Conservation (phyloP, 2,329 filamentous ascomycete genomes). For the Teratosphaeria gauchensis region DNA sequence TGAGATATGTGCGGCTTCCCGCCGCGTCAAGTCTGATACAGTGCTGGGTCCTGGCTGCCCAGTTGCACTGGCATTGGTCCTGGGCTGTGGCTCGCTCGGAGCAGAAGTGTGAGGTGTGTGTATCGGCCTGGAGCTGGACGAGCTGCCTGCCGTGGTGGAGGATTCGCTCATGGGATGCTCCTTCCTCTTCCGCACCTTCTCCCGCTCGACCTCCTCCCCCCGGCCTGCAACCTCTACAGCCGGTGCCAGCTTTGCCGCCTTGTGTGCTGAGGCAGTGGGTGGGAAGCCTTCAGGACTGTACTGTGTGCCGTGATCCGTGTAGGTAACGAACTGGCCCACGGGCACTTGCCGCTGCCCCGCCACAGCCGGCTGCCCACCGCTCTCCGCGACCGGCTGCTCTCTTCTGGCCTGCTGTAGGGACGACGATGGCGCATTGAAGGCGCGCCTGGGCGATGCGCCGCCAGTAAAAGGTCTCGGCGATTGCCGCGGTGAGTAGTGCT, state of each 20-base stretch:
- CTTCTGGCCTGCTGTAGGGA: neutral
- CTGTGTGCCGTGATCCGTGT: constrained; percentile 44
- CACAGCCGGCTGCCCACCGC: neutral
- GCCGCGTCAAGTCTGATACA: neutral
- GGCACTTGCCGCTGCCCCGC: neutral
- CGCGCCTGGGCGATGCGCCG: constrained; percentile 3
- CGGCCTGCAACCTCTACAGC: constrained; percentile 8
- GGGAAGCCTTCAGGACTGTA: constrained; percentile 43
- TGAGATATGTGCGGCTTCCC: neutral
- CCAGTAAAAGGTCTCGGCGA: constrained; percentile 5
- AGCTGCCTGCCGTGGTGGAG: neutral
- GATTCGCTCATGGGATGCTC: neutral
- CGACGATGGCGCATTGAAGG: constrained; percentile 6
- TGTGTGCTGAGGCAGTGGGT: constrained; percentile 28
- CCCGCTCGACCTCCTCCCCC: neutral
- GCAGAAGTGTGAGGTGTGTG: neutral
- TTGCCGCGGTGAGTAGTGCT: constrained; percentile 3
- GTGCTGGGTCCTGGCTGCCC: neutral
- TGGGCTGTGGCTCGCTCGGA: constrained; percentile 5
- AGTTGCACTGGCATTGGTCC: constrained; percentile 2
- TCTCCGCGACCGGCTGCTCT: neutral
- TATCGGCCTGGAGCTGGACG: neutral
- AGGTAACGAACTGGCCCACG: constrained; percentile 1
- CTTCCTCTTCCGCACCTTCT: constrained; percentile 1
- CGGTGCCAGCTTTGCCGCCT: neutral